Evolutionary conservation across 2,329 filamentous ascomycete genomes (phyloP).

Genomic region (Fusarium nisikadoi): DNA sequence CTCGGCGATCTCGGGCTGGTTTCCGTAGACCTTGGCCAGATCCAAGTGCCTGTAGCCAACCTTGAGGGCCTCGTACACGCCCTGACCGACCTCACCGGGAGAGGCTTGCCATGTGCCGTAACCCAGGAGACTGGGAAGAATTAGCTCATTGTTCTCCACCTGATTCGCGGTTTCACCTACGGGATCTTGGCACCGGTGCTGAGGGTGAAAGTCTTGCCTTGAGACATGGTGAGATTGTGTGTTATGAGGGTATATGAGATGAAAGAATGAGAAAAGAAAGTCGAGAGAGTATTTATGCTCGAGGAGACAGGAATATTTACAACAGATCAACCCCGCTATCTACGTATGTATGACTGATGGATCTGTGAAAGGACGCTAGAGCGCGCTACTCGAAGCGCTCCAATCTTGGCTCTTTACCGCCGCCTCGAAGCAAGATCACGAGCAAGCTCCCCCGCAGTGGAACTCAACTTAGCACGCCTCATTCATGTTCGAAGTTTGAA

Average conservation of each 20-base stretch:
- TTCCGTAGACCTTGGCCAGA: not conserved
- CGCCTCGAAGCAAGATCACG: not conserved
- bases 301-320: not conserved
- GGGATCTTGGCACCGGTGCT: not conserved
- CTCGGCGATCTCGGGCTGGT: not conserved
- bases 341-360: not conserved
- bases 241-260: not conserved
- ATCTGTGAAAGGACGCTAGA: not conserved
- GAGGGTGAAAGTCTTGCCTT: not conserved
- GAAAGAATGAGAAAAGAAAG: not conserved
- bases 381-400: not conserved
- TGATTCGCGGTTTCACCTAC: rapidly evolving
- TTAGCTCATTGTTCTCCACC: not conserved
- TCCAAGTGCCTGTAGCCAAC: not conserved
- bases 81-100: not conserved
- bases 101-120: not conserved
- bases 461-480: not conserved
- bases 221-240: not conserved
- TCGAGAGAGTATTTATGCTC: not conserved
- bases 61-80: not conserved
- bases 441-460: not conserved
- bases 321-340: not conserved
- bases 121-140: not conserved
- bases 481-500: not conserved
- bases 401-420: not conserved